Base-by-base conservation (phyloP, 805 yeast genomes). In the Yarrowia osloensis region DNA sequence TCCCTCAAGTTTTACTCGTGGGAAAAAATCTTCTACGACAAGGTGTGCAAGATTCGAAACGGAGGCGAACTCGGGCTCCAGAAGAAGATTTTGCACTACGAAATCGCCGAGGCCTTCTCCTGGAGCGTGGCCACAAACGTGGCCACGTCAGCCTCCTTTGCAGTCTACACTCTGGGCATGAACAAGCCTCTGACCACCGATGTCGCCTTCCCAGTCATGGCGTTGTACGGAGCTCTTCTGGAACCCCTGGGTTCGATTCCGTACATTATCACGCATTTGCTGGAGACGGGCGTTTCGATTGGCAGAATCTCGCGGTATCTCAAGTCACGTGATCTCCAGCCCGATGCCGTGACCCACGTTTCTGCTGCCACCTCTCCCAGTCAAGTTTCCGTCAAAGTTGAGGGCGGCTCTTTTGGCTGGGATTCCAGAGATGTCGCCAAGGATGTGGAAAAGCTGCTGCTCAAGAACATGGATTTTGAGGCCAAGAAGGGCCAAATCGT, bases 1-100 rank as follows among this genome's bases (percentile, higher is more conserved):
- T 91, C 97, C 13, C 81, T 95, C 75, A 95, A 95, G 76, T 82
- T 96, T 61, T 95, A 95, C 74, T 96, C 96, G 2, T 95, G 99
- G 99, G 99, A 95, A 78, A 79, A 76, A 35, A 96, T 98, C 3
- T 92, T 91, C 75, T 84, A 85, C 73, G 83, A 82, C 31, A 89
- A 88, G 72, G 81, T 96, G 68, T 85, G 85, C 70, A 79, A 86
- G 73, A 96, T 94, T 24, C 88, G 99, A 83, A 91, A 94, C 74
- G 90, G 90, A 54, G 87, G 88, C 72, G 97, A 93, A 77, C 84
- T 93, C 76, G 82, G 82, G 33, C 93, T 90, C 71, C 82, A 95
- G 77, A 86, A 83, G 71, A 85, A 80, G 71, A 88, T 91, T 81
- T 93, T 96, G 71, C 76, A 85, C 28, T 85, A 63, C 24, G 59